Conservation (phyloP, 2,329 filamentous ascomycete species). For the Curvularia lunata region DNA sequence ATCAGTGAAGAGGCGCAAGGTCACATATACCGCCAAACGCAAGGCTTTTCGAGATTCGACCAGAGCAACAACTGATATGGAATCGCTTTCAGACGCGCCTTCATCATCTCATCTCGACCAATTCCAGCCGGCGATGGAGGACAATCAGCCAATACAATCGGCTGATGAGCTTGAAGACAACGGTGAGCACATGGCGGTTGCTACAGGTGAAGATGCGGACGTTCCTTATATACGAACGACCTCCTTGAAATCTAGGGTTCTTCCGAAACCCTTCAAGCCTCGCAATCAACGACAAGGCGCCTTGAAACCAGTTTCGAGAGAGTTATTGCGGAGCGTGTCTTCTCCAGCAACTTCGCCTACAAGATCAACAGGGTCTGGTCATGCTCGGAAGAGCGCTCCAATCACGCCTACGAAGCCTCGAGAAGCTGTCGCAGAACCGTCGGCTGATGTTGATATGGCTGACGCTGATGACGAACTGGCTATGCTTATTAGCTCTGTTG, state of each 20-base stretch:
- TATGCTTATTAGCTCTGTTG: constrained; percentile 29
- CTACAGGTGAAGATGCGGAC: constrained; percentile 26
- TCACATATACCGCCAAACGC: constrained; percentile 32
- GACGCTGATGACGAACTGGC: constrained; percentile 25
- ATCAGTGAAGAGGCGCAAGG: constrained; percentile 42
- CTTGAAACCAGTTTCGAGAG: constrained; percentile 37
- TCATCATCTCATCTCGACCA: constrained; percentile 23
- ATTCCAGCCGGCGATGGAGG: constrained; percentile 29
- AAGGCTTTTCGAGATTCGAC: constrained; percentile 26
- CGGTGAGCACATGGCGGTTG: constrained; percentile 41
- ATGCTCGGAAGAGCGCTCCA: constrained; percentile 16
- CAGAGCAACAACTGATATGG: constrained; percentile 19
- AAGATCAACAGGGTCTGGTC: constrained; percentile 8
- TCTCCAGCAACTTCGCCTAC: constrained; percentile 22
- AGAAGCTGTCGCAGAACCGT: background rate
- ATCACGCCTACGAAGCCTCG: constrained; percentile 19
- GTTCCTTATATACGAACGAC: constrained; percentile 27
- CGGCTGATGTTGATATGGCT: constrained; percentile 30
- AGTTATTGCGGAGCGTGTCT: constrained; percentile 29
- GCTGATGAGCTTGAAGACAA: constrained; percentile 42
- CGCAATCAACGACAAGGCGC: constrained; percentile 33
- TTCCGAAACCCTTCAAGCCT: constrained; percentile 23
- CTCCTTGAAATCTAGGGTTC: constrained; percentile 31
- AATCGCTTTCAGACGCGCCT: constrained; percentile 20
- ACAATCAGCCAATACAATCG: constrained; percentile 29